These are phyloP conservation scores for Citrus cavaleriei DNA, from an alignment of 345 rosid genomes.

Conservation along the genomic window DNA sequence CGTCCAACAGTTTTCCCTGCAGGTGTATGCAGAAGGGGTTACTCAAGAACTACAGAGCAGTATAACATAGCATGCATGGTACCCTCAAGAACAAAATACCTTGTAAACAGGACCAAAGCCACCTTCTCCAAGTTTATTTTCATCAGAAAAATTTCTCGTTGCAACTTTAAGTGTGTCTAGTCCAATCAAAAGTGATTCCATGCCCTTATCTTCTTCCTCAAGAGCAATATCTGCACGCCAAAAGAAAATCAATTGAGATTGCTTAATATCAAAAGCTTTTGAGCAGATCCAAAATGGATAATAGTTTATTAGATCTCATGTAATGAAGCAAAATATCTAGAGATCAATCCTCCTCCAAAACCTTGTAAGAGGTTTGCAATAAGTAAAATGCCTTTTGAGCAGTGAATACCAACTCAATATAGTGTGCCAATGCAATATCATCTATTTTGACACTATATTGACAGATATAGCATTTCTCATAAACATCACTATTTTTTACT, in stretches of 20 bases:
- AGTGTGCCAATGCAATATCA: background rate
- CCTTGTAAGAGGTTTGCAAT: background rate
- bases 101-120: conserved; percentile 43
- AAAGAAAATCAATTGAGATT: background rate
- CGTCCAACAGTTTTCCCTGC: conserved; percentile 30
- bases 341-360: background rate
- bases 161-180: conserved; percentile 28
- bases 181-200: conserved; percentile 27
- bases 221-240: conserved; percentile 12
- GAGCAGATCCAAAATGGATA: background rate
- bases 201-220: conserved; percentile 11
- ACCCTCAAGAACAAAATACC: conserved; percentile 5
- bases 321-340: background rate
- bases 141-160: conserved; percentile 32
- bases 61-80: background rate
- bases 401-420: background rate
- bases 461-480: background rate
- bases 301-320: background rate
- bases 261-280: background rate
- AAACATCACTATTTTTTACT: background rate
- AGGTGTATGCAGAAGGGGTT: background rate
- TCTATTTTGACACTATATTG: background rate
- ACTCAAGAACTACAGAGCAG: background rate
- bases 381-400: background rate
- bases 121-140: conserved; percentile 39